Percentiles rank a stretch among this genome's conserved stretches.
Evolutionary conservation across 305 asterid genomes (phyloP).

Genomic region (Ajuga reptans): DNA sequence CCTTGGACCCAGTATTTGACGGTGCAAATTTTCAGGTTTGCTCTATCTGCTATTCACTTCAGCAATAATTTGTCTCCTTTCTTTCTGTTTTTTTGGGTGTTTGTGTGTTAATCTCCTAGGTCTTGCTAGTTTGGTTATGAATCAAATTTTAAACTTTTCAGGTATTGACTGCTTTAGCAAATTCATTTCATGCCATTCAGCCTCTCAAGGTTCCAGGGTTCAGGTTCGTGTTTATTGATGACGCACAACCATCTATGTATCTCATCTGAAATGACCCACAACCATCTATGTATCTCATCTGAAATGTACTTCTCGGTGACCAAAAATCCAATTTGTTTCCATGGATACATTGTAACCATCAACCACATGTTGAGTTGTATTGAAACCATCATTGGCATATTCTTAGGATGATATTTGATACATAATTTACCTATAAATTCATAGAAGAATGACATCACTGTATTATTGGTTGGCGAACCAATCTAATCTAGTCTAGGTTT

Average conservation of each 20-base stretch:
- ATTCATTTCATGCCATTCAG: conserved; percentile 88
- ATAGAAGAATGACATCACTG: neutral
- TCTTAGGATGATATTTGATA: neutral
- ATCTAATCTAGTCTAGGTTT: conserved; percentile 13
- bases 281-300: neutral
- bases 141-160: conserved; percentile 20
- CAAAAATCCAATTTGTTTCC: neutral
- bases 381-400: neutral
- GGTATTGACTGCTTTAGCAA: conserved; percentile 89
- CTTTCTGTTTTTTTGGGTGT: neutral
- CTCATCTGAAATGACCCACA: no score
- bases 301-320: neutral
- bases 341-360: neutral
- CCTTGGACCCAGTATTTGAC: conserved; percentile 83
- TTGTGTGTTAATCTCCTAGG: conserved; percentile 18
- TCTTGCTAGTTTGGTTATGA: neutral
- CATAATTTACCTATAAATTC: neutral
- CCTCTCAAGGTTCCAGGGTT: conserved; percentile 94
- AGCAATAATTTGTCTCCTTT: neutral
- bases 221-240: conserved; percentile 42
- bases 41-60: neutral
- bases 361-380: neutral
- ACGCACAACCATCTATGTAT: neutral
- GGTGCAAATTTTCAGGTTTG: conserved; percentile 92
- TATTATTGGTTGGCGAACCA: neutral